Evolutionary conservation across 345 rosid species (phyloP).

Genomic region (Fremontodendron californicum): DNA sequence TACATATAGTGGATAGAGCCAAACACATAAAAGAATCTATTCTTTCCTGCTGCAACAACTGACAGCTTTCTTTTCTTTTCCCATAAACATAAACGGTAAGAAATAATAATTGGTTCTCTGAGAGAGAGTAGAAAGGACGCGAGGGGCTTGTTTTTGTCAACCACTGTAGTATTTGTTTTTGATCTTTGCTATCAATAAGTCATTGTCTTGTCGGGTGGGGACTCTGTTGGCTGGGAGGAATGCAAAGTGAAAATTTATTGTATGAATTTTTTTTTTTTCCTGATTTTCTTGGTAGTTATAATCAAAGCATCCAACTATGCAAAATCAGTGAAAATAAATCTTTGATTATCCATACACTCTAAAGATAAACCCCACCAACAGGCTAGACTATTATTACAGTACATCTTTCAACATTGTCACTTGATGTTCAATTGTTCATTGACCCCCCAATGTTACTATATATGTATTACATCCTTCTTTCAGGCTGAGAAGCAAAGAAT

Average conservation of each 20-base stretch:
- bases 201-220: neutral
- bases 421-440: neutral
- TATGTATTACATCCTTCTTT: too few relatives aligned
- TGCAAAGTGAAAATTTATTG: too few relatives aligned
- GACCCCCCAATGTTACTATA: neutral
- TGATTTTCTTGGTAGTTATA: neutral
- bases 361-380: neutral
- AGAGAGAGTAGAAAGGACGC: neutral
- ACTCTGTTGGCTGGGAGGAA: too few relatives aligned
- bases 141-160: neutral
- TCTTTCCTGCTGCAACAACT: neutral
- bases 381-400: neutral
- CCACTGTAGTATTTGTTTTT: neutral
- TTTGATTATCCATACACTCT: neutral
- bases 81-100: neutral
- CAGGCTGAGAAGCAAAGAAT: neutral
- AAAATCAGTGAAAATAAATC: neutral
- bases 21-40: neutral
- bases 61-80: conserved; percentile 5
- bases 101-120: neutral
- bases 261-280: too few relatives aligned
- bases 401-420: neutral
- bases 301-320: neutral
- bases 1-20: neutral
- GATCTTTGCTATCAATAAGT: neutral